Percentiles rank a stretch among this genome's conserved stretches.
Conservation (phyloP, 768 basidiomycete genomes). For the Tricholoma hemisulphureum region DNA sequence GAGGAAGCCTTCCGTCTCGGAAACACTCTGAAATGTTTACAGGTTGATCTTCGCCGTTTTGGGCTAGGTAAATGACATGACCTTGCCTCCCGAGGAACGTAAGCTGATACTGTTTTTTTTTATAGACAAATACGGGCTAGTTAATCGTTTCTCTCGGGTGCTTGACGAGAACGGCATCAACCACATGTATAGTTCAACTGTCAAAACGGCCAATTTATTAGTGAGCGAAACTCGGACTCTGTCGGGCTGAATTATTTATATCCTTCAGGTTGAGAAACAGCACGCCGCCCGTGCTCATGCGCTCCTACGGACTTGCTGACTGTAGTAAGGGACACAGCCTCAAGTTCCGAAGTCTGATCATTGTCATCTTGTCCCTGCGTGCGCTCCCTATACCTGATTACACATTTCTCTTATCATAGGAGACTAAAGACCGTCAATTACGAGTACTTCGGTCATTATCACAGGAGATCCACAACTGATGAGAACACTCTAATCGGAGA, state of each 20-base stretch:
- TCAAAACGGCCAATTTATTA: slow-evolving; percentile 76
- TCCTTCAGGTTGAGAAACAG: slow-evolving; percentile 51
- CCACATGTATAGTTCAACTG: slow-evolving; percentile 85
- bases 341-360: too few relatives aligned
- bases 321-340: background rate
- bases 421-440: too few relatives aligned
- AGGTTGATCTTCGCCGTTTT: slow-evolving; percentile 71
- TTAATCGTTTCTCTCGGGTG: slow-evolving; percentile 72
- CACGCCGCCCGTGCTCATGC: slow-evolving; percentile 56
- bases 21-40: slow-evolving; percentile 61
- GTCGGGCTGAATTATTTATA: background rate
- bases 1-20: slow-evolving; percentile 31
- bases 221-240: slow-evolving; percentile 35
- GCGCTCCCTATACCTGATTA: background rate
- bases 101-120: background rate
- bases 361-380: background rate
- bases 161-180: slow-evolving; percentile 73
- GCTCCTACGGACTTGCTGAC: slow-evolving; percentile 57
- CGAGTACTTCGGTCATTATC: too few relatives aligned
- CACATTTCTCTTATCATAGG: too few relatives aligned
- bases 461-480: too few relatives aligned
- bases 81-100: background rate
- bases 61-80: slow-evolving; percentile 55
- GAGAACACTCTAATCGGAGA: too few relatives aligned
- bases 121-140: slow-evolving; percentile 74